phyloP scores from a whole-genome alignment of 345 rosid genomes.

The Gossypium mustelinum region DNA sequence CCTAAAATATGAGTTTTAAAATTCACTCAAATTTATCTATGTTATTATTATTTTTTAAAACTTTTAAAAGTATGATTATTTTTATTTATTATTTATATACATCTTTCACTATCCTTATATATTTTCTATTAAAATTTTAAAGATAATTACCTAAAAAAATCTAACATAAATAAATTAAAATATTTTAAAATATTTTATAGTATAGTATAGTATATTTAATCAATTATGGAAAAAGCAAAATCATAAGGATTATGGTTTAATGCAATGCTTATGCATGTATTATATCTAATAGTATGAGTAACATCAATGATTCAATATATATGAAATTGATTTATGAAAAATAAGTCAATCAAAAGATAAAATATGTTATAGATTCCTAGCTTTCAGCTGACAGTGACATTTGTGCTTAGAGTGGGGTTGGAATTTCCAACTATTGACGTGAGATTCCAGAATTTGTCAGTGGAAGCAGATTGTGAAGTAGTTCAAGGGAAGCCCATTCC shows the following conservation, averaged over 20 bases:
- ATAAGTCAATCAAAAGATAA: not conserved
- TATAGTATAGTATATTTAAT: not conserved
- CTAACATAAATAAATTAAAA: too few species aligned
- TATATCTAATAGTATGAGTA: not conserved
- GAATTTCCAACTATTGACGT: constrained; percentile 37
- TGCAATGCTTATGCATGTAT: not conserved
- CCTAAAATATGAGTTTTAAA: too few species aligned
- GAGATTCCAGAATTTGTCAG: constrained; percentile 26
- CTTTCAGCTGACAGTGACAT: not conserved
- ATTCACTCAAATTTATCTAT: too few species aligned
- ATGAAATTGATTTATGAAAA: not conserved
- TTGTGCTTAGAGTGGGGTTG: constrained; percentile 29
- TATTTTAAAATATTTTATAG: too few species aligned
- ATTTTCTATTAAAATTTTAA: too few species aligned
- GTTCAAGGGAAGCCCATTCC: constrained; percentile 38
- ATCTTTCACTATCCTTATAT: too few species aligned
- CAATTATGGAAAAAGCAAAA: not conserved
- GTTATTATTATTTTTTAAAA: not conserved
- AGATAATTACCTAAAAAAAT: too few species aligned
- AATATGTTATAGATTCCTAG: not conserved
- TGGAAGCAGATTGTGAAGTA: constrained; percentile 34
- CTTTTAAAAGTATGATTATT: not conserved
- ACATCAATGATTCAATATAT: not conserved
- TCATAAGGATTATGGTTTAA: not conserved
- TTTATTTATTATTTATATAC: too few species aligned